Conservation (phyloP, 345 rosid species). For the Camelina hispida region DNA sequence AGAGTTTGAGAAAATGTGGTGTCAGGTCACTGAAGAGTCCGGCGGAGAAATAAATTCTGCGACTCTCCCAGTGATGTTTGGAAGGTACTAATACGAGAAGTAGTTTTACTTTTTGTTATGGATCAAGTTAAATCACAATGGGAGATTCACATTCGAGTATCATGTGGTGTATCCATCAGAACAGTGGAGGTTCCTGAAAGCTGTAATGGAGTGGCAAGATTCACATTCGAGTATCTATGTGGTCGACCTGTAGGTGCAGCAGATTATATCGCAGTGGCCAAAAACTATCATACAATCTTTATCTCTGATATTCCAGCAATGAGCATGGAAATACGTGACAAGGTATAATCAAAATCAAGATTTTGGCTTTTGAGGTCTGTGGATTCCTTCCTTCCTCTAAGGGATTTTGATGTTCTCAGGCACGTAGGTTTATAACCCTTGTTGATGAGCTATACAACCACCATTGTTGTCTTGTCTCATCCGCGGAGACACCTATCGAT, state of each 20-base stretch:
- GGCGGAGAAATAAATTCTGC: slow-evolving; percentile 66
- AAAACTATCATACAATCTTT: slow-evolving; percentile 79
- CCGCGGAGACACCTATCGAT: slow-evolving; percentile 77
- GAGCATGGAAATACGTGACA: slow-evolving; percentile 89
- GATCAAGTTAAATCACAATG: neutral
- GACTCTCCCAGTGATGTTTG: slow-evolving; percentile 86
- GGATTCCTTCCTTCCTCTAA: neutral
- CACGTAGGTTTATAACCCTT: slow-evolving; percentile 94
- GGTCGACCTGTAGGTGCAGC: slow-evolving; percentile 94
- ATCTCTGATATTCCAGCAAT: slow-evolving; percentile 77
- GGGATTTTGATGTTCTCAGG: slow-evolving; percentile 53
- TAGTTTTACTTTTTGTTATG: neutral
- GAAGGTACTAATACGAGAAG: slow-evolving; percentile 61
- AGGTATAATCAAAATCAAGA: slow-evolving; percentile 51
- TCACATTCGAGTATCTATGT: slow-evolving; percentile 83
- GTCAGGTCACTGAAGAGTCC: slow-evolving; percentile 57
- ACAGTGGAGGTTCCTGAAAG: slow-evolving; percentile 78
- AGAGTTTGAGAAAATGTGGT: slow-evolving; percentile 76
- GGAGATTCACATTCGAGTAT: neutral
- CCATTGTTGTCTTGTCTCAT: slow-evolving; percentile 78
- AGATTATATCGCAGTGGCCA: slow-evolving; percentile 86
- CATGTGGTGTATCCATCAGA: slow-evolving; percentile 46
- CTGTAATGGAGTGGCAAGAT: slow-evolving; percentile 82
- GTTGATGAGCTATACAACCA: slow-evolving; percentile 93
- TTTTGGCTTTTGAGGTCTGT: neutral